These are phyloP conservation scores for Aspergillus piperis DNA, from an alignment of 2,329 filamentous ascomycete genomes.

Conservation along the genomic window DNA sequence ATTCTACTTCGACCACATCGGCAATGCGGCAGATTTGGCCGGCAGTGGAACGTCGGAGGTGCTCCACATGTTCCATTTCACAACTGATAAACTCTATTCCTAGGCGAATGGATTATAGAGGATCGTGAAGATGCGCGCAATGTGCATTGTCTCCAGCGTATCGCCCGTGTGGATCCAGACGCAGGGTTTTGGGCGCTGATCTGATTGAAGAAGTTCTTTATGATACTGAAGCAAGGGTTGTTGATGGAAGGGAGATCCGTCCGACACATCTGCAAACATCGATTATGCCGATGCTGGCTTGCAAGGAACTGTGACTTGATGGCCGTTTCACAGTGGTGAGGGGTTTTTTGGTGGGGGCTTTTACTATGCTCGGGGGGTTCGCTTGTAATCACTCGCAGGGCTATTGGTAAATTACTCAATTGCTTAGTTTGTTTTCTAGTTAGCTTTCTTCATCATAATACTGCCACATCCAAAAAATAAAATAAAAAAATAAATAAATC, in stretches of 20 bases:
- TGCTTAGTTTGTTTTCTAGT: not conserved
- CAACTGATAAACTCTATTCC: constrained; percentile 31
- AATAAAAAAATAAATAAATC: no score
- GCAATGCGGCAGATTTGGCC: constrained; percentile 40
- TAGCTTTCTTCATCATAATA: no score
- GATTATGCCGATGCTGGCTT: constrained; percentile 25
- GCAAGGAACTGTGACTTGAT: not conserved
- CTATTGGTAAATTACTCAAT: not conserved
- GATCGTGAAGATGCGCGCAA: constrained; percentile 39
- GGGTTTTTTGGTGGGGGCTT: not conserved
- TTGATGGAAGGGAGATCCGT: constrained; percentile 20
- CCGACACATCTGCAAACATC: constrained; percentile 51
- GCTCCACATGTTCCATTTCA: constrained; percentile 44
- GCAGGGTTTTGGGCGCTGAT: constrained; percentile 37
- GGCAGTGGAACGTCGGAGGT: constrained; percentile 38
- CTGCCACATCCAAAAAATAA: no score
- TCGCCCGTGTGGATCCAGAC: constrained; percentile 39
- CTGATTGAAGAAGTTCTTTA: constrained; percentile 45
- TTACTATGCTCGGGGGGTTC: not conserved
- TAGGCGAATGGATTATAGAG: constrained; percentile 30
- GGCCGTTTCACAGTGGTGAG: not conserved
- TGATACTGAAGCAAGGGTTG: constrained; percentile 32
- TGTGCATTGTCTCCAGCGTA: constrained; percentile 40
- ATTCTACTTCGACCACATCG: constrained; percentile 48
- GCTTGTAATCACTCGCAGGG: not conserved